A percentile compares a stretch with the other conserved stretches of the same genome.
Conservation (phyloP, 2,329 filamentous ascomycete species). For the Plenodomus biglobosus region DNA sequence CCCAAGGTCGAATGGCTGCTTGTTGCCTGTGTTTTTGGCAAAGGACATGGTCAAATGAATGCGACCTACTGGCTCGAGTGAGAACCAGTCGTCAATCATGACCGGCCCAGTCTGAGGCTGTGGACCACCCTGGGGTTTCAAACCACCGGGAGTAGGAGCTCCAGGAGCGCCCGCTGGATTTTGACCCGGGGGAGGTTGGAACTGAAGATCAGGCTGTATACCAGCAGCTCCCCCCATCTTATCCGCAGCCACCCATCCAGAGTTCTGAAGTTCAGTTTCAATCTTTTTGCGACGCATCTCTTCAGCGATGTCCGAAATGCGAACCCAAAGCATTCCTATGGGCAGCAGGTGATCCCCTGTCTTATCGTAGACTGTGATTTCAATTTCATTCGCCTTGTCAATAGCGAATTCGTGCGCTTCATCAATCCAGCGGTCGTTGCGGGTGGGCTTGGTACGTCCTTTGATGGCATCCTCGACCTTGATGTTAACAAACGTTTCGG, state of each 20-base stretch:
- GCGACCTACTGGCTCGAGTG: conserved; percentile 87
- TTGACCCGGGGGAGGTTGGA: conserved; percentile 53
- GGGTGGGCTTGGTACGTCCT: conserved; percentile 79
- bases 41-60: conserved; percentile 93
- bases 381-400: conserved; percentile 97
- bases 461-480: conserved; percentile 96
- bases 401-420: conserved; percentile 92
- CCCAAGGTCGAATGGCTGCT: conserved; percentile 80
- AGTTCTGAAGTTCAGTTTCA: conserved; percentile 90
- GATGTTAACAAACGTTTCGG: conserved; percentile 92
- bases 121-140: conserved; percentile 45
- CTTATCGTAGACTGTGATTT: conserved; percentile 97
- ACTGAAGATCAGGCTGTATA: conserved; percentile 57
- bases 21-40: conserved; percentile 83
- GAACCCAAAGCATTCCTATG: conserved; percentile 93
- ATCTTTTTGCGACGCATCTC: conserved; percentile 97
- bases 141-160: conserved; percentile 43
- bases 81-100: conserved; percentile 92
- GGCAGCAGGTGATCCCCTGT: conserved; percentile 83
- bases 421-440: conserved; percentile 87
- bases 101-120: conserved; percentile 57
- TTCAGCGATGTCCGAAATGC: conserved; percentile 95
- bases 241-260: conserved; percentile 96
- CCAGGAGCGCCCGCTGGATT: conserved; percentile 43
- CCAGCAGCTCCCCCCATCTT: conserved; percentile 72